These are phyloP conservation scores for Penicillium bovifimosum DNA, from an alignment of 495 filamentous ascomycete species.

Conservation along the genomic window DNA sequence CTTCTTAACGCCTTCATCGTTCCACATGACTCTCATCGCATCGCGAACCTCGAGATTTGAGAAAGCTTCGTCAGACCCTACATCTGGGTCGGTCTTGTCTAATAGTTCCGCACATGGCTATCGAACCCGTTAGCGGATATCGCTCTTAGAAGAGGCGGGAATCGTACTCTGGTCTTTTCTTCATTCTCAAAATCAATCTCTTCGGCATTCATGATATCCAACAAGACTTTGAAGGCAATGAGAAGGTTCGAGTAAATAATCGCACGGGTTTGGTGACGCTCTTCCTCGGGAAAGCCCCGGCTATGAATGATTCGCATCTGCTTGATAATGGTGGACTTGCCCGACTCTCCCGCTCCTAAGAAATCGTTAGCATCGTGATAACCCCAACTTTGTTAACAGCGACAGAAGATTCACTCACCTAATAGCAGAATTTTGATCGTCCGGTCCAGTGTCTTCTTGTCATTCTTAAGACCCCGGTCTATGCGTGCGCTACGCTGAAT, in stretches of 20 bases:
- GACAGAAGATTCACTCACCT: constrained; percentile 46
- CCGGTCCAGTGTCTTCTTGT: constrained; percentile 73
- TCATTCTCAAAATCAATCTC: constrained; percentile 68
- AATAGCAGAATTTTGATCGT: constrained; percentile 82
- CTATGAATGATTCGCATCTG: constrained; percentile 99
- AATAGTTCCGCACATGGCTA: constrained; percentile 32
- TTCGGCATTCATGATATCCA: constrained; percentile 90
- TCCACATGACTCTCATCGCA: constrained; percentile 82
- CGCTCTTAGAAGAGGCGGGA: neutral
- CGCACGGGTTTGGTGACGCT: constrained; percentile 86
- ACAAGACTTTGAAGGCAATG: constrained; percentile 79
- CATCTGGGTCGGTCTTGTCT: constrained; percentile 57
- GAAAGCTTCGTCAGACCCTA: constrained; percentile 68
- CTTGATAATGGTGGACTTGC: constrained; percentile 97
- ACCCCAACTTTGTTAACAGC: too few relatives aligned
- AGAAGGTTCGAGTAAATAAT: constrained; percentile 93
- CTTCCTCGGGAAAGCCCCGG: constrained; percentile 82
- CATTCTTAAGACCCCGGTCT: constrained; percentile 68
- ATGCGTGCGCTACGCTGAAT: constrained; percentile 53
- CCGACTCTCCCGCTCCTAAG: constrained; percentile 90
- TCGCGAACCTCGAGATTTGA: constrained; percentile 58
- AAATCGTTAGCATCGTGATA: too few relatives aligned
- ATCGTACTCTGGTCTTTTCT: constrained; percentile 61
- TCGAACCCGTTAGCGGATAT: constrained; percentile 8
- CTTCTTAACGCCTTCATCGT: constrained; percentile 74